Evolutionary conservation across 345 rosid species (phyloP), one percentile per base, ranked within the genome.

Genomic region (Aquilaria yunnanensis): DNA sequence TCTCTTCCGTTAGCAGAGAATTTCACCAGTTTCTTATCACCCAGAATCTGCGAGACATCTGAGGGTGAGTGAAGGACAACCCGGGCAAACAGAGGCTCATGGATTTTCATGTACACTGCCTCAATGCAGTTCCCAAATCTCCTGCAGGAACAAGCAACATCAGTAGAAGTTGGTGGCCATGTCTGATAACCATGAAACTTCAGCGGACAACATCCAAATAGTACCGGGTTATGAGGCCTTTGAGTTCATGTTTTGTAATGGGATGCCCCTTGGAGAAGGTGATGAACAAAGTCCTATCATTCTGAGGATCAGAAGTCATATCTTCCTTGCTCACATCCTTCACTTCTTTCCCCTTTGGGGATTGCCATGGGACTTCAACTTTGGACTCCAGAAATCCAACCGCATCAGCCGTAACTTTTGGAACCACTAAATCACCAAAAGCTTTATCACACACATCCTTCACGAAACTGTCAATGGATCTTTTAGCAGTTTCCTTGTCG

Each of bases 241-340:
- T n/a, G 56, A 76, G 72, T 51, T 66, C 69, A 55, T 32, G 51
- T 45, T 54, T 59, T 47, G 72, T 33, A 62, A 70, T 32, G 1
- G 62, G 70, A 60, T 63, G 72, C 9, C 75, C 70, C 41, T 61
- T 70, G 2, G 74, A 63, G 67, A 72, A 76, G 14, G 80, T 76
- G 50, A 67, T 51, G 46, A 72, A 76, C 62, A 76, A 43, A 45
- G 74, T 63, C 12, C 58, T 30, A 29, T 69, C 64, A 10, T n/a
- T 7, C 37, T 32, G 31, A 8, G 41, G n/a, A 54, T 4, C 57
- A 10, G 5, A 10, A 31, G 10, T 1, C n/a, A 34, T n/a, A 52
- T 16, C 52, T 4, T 56, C 32, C 2, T 43, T 57, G 56, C 10
- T 0, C 4, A 32, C 41, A 37, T 46, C 51, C 43, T 12, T n/a